phyloP scores from a whole-genome alignment of 805 yeast species.

The Hanseniaspora pseudoguilliermondii region DNA sequence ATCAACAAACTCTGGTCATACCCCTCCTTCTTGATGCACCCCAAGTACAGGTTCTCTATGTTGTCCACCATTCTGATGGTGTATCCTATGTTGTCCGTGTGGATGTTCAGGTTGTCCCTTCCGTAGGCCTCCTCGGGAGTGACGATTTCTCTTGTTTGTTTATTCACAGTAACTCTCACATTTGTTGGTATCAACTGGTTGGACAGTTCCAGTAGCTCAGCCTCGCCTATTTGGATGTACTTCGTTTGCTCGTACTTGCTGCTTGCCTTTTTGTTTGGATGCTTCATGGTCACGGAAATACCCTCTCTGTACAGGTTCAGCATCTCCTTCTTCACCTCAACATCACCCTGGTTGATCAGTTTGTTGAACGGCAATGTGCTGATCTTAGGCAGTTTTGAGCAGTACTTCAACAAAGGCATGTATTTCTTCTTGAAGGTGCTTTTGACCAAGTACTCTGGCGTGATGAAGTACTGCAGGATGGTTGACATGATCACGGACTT shows the following conservation, averaged over 20 bases:
- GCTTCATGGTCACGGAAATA: conserved; percentile 31
- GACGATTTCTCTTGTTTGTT: conserved; percentile 47
- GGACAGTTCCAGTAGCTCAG: conserved; percentile 43
- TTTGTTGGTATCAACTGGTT: conserved; percentile 57
- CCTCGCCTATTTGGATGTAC: conserved; percentile 64
- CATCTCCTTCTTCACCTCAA: conserved; percentile 24
- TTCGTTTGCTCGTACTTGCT: conserved; percentile 51
- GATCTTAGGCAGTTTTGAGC: conserved; percentile 57
- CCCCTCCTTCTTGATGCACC: conserved; percentile 51
- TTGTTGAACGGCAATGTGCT: conserved; percentile 66
- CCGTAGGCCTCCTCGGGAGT: conserved; percentile 58
- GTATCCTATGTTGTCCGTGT: conserved; percentile 52
- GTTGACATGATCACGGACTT: conserved; percentile 48
- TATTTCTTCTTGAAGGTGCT: conserved; percentile 43
- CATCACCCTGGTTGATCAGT: conserved; percentile 27
- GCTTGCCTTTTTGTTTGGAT: conserved; percentile 23
- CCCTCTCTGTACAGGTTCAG: conserved; percentile 44
- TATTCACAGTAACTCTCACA: conserved; percentile 70
- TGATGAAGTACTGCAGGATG: conserved; percentile 64
- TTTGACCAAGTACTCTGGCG: conserved; percentile 69
- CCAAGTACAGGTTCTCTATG: conserved; percentile 58
- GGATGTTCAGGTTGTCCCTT: conserved; percentile 41
- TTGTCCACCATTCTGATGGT: conserved; percentile 53
- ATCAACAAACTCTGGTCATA: conserved; percentile 56
- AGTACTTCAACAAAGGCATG: conserved; percentile 42